These are phyloP conservation scores for Neobulgaria alba DNA, from an alignment of 2,329 filamentous ascomycete species.

Conservation along the genomic window DNA sequence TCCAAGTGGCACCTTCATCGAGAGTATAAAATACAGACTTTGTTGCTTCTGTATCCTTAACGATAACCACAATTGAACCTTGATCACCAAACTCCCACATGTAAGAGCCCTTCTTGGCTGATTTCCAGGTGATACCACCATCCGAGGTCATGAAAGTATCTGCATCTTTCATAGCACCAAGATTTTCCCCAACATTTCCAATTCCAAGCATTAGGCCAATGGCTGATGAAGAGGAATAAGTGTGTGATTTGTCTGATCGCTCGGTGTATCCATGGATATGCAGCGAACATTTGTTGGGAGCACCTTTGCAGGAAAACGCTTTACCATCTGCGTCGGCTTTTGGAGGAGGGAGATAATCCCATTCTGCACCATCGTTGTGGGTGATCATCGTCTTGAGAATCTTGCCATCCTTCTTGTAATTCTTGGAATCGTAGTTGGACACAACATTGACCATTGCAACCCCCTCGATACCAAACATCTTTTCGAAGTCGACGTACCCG, in stretches of 20 bases:
- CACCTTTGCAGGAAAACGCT: constrained; percentile 56
- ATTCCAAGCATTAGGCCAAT: constrained; percentile 85
- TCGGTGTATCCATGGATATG: constrained; percentile 97
- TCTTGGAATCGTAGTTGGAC: constrained; percentile 53
- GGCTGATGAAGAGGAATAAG: constrained; percentile 80
- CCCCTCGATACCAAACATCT: constrained; percentile 85
- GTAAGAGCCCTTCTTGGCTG: constrained; percentile 79
- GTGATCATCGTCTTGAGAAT: constrained; percentile 85
- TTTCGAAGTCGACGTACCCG: constrained; percentile 92
- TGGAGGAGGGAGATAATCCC: constrained; percentile 70
- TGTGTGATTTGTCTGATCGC: constrained; percentile 69
- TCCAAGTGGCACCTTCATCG: constrained; percentile 77
- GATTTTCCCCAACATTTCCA: constrained; percentile 72
- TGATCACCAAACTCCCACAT: constrained; percentile 95
- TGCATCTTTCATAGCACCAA: constrained; percentile 40
- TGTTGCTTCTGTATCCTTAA: constrained; percentile 60
- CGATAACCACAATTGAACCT: constrained; percentile 84
- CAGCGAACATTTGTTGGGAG: constrained; percentile 66
- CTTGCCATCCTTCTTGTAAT: constrained; percentile 56
- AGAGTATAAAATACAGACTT: constrained; percentile 66
- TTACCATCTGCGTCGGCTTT: constrained; percentile 62
- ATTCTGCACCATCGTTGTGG: constrained; percentile 90
- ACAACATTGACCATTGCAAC: constrained; percentile 84
- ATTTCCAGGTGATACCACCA: constrained; percentile 81
- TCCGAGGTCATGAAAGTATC: constrained; percentile 89